These are phyloP conservation scores for Rubroboletus pulcherrimus DNA, from an alignment of 768 basidiomycete genomes.

Conservation along the genomic window DNA sequence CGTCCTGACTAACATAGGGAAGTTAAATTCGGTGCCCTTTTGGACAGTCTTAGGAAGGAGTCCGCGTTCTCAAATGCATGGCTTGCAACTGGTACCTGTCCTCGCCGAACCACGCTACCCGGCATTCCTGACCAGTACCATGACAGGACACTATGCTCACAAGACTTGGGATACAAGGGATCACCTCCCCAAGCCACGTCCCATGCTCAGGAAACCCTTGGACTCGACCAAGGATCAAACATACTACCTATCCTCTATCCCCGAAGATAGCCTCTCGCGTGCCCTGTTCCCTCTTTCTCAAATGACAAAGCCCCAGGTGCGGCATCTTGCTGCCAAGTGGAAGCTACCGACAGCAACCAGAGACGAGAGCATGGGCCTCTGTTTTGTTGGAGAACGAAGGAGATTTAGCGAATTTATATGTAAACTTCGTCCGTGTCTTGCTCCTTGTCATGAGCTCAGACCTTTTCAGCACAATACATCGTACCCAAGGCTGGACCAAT, in stretches of 20 bases:
- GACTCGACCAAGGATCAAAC: slow-evolving; percentile 85
- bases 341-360: slow-evolving; percentile 69
- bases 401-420: slow-evolving; percentile 73
- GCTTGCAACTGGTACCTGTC: slow-evolving; percentile 74
- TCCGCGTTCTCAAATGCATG: slow-evolving; percentile 43
- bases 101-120: not conserved
- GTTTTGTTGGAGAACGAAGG: slow-evolving; percentile 83
- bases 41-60: slow-evolving; percentile 52
- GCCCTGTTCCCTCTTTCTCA: slow-evolving; percentile 76
- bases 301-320: slow-evolving; percentile 66
- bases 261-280: slow-evolving; percentile 58
- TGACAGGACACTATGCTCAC: slow-evolving; percentile 80
- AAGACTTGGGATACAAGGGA: slow-evolving; percentile 46
- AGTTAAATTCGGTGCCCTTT: slow-evolving; percentile 86
- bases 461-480: slow-evolving; percentile 67
- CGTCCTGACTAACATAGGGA: slow-evolving; percentile 46
- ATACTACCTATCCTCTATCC: slow-evolving; percentile 81
- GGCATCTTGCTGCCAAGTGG: slow-evolving; percentile 61
- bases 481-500: slow-evolving; percentile 66
- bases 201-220: slow-evolving; percentile 47
- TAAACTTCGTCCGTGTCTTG: slow-evolving; percentile 30
- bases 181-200: slow-evolving; percentile 30
- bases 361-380: slow-evolving; percentile 90
- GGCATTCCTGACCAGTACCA: not conserved
- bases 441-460: not conserved